Base-by-base conservation (phyloP, 2,329 filamentous ascomycete species). In the Alternaria rosae region DNA sequence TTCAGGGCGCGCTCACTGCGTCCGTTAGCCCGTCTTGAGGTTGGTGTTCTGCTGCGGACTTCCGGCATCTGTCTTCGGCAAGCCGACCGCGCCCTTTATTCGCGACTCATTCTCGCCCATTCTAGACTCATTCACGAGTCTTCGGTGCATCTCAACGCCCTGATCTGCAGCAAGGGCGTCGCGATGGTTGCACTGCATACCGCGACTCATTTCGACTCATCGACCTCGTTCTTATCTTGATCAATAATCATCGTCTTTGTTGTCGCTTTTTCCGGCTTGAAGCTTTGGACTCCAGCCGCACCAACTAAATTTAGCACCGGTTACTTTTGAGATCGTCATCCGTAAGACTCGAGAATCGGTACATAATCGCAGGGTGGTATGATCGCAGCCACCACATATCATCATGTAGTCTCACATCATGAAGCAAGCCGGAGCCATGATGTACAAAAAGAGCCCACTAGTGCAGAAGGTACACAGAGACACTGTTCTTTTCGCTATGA, bases 41-140 rank as follows among this genome's bases (percentile, higher is more conserved):
- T 51, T 32, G 17, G 30, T 48, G 10, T 21, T 26, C 26, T n/a
- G 35, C 30, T 23, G 54, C 48, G 6, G 35, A 41, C 21, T 6
- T 20, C 43, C 57, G 43, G 57, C 15, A 30, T 54, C 47, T 15
- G 5, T 23, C 21, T 13, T 30, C 43, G 59, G 54, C 44, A 43
- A 23, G 11, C 54, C 48, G 30, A 44, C 20, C 9, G 13, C 26
- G 42, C 43, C 41, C 41, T 51, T 43, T 38, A 17, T 26, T 38
- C 15, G 47, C 51, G 57, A 59, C 60, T 62, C 60, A 62, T 59
- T 6, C 21, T 28, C 26, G 41, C 56, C 56, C 60, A 62, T 52
- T 25, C 54, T 28, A 35, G 55, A 57, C 48, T 44, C 38, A 20
- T 25, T 8, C 53, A 55, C 32, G 53, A 55, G 20, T 55, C 53